phyloP scores from a whole-genome alignment of 139 green algal genomes.

The Chlamydomonas incerta region DNA sequence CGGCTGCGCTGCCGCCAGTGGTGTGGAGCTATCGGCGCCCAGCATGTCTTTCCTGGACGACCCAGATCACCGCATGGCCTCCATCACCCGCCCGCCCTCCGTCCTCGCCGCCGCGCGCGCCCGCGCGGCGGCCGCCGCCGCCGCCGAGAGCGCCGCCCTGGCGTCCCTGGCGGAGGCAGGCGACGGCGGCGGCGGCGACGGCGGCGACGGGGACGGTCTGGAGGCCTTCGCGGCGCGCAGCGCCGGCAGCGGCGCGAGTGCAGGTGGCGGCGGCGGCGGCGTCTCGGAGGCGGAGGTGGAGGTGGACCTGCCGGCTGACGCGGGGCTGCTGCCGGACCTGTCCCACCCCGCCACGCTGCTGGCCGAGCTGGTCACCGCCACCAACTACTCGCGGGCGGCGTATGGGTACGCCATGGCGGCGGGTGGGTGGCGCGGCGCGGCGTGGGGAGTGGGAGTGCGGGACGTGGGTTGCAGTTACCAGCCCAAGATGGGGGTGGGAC shows the following conservation, averaged over 20 bases:
- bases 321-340: slow-evolving; percentile 21
- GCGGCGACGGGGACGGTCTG: too few relatives aligned
- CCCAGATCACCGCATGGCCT: background rate
- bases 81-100: background rate
- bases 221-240: too few relatives aligned
- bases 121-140: background rate
- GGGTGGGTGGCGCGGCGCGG: background rate
- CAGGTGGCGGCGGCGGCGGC: too few relatives aligned
- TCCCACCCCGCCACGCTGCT: slow-evolving; percentile 32
- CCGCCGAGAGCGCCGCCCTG: background rate
- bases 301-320: background rate
- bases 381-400: slow-evolving; percentile 61
- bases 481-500: too few relatives aligned
- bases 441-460: too few relatives aligned
- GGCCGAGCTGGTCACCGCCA: slow-evolving; percentile 56
- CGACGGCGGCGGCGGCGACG: background rate
- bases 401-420: slow-evolving; percentile 69
- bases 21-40: background rate
- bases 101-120: too few relatives aligned
- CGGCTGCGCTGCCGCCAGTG: background rate
- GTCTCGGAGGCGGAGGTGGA: background rate
- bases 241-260: background rate
- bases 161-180: background rate
- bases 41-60: background rate
- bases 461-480: too few relatives aligned